These are phyloP conservation scores for Ulmus americana DNA, from an alignment of 331 rosid genomes.

Conservation along the genomic window DNA sequence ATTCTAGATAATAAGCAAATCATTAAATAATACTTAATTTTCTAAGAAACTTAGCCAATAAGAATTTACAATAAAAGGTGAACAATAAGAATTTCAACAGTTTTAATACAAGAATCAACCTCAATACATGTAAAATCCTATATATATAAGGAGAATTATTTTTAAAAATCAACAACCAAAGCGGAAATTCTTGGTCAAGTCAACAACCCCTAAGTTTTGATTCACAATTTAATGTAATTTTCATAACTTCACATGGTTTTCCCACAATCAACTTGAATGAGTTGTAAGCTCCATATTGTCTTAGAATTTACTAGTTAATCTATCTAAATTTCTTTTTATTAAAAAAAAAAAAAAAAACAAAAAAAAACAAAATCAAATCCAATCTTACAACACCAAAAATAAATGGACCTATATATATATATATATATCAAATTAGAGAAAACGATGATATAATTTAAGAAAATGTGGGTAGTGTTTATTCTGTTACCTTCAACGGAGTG, in stretches of 20 bases:
- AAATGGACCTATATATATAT: not conserved
- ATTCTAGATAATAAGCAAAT: constrained; percentile 44
- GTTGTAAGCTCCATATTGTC: not conserved
- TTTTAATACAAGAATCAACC: not conserved
- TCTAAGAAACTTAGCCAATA: not conserved
- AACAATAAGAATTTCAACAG: not conserved
- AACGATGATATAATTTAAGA: not conserved
- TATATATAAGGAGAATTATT: not conserved
- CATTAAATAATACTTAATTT: not conserved
- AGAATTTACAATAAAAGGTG: not conserved
- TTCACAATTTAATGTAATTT: not conserved
- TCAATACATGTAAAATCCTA: not conserved
- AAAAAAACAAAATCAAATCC: not conserved
- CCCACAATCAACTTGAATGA: not conserved
- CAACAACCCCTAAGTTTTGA: not conserved
- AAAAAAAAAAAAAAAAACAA: not conserved
- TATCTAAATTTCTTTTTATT: not conserved
- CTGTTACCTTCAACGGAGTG: constrained; percentile 73
- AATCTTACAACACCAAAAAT: not conserved
- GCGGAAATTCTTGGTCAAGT: not conserved
- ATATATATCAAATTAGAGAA: not conserved
- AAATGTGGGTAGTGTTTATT: not conserved
- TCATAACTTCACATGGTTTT: not conserved
- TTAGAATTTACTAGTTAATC: not conserved
- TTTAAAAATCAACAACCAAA: not conserved